Evolutionary conservation across 2,329 filamentous ascomycete species (phyloP), one percentile per base, ranked within the genome.

Genomic region (Aspergillus fumigatiaffinis): DNA sequence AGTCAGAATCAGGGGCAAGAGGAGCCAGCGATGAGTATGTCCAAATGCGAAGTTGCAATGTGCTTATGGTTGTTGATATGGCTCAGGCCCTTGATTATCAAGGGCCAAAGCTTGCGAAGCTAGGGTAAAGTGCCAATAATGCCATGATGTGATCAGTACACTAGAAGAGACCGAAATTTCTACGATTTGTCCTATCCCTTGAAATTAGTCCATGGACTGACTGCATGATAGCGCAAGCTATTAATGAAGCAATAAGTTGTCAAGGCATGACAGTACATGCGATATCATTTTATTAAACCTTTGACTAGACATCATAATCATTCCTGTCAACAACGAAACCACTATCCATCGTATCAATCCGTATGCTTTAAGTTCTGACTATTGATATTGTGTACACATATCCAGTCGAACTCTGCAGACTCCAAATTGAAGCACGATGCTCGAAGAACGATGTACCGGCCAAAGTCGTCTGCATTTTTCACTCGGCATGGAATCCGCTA

Each of bases 401-500:
- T 26, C 44, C 44, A 47, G 44, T 26, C 23, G 44, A 25, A 26
- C 12, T 26, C 21, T 25, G 44, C 25, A 26, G 21, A 14, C 44
- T 29, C 44, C 44, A 26, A 47, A 25, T 26, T 1, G 3, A 23
- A 47, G 44, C 21, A 26, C 44, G 44, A 26, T 47, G 21, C 44
- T 14, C 23, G 21, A n/a, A 17, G 32, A 38, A 38, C 3, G 32
- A n/a, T 38, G 44, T 23, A 23, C 8, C 12, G 26, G 44, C 44
- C 5, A 12, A 46, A 9, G n/a, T 46, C 21, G 42, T 23, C 20
- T 21, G 41, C 20, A 21, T 3, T 17, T 12, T 23, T 55, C 20
- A 57, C 26, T 57, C 55, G 4, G 50, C 42, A 46, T 67, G 65
- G 41, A 60, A 59, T 48, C 60, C 59, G 20, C 56, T 64, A 47